These are phyloP conservation scores for Aspergillus egyptiacus DNA, from an alignment of 495 filamentous ascomycete genomes.

Conservation along the genomic window DNA sequence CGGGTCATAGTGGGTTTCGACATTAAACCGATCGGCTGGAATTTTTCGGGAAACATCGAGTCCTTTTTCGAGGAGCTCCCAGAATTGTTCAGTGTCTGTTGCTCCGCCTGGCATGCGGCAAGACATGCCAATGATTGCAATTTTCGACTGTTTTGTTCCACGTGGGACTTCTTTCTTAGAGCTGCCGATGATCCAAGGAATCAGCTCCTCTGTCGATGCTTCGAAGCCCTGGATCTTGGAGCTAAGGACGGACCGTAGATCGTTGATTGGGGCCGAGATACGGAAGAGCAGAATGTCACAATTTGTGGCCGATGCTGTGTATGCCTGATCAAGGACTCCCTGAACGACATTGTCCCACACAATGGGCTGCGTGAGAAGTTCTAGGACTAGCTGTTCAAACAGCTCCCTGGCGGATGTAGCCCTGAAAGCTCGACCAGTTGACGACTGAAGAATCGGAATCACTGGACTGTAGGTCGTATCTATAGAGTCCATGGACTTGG, in stretches of 20 bases:
- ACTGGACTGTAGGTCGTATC: not conserved
- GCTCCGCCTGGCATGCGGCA: constrained; percentile 34
- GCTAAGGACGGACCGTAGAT: not conserved
- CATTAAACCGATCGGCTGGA: constrained; percentile 38
- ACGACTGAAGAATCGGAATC: constrained; percentile 17
- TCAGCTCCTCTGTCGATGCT: constrained; percentile 4
- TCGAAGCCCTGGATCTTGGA: constrained; percentile 6
- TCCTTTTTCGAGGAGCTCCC: constrained; percentile 32
- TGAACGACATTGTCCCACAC: constrained; percentile 25
- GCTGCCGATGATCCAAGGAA: not conserved
- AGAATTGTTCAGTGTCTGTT: constrained; percentile 26
- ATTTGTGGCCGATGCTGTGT: constrained; percentile 18
- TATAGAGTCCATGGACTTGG: not conserved
- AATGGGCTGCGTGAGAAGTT: constrained; percentile 30
- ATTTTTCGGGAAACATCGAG: constrained; percentile 33
- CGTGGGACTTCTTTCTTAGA: not conserved
- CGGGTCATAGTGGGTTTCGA: constrained; percentile 32
- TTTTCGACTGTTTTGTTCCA: constrained; percentile 20
- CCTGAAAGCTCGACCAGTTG: constrained; percentile 15
- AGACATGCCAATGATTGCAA: constrained; percentile 41
- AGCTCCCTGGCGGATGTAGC: constrained; percentile 20
- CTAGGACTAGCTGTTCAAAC: constrained; percentile 25
- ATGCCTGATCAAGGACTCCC: constrained; percentile 20
- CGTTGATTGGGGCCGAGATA: constrained; percentile 7
- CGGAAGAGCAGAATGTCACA: constrained; percentile 10